Evolutionary conservation across 352 stramenopile genomes (phyloP), one percentile per base, ranked within the genome.

Genomic region (Poterioochromonas sp.): DNA sequence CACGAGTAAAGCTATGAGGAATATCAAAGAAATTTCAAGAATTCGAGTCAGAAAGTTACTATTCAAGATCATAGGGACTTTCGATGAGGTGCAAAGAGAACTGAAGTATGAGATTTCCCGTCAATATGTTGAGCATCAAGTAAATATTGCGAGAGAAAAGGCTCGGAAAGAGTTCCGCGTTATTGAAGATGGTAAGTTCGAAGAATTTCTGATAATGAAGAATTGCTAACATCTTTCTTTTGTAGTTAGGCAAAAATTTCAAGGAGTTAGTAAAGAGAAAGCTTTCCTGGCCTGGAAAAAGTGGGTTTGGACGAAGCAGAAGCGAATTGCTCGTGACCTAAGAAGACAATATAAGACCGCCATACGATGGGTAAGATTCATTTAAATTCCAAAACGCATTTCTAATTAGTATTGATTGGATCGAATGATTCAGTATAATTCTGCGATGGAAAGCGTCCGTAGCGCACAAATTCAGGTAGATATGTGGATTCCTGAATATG

Each of bases 81-180:
- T 78, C 15, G 32, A 78, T 18, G 71, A 78, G 29, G n/a, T 78
- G 1, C 47, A 68, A 51, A 3, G 32, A 39, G 71, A 78, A 35
- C 41, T 78, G 26, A 40, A 65, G 39, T 40, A 78, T 29, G 71
- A 78, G 32, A 44, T 65, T 1, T 41, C 40, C 15, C 1, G 20
- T 15, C 71, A 78, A 34, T 78, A 78, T 51, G 32, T 78, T 44
- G 18, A 1, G 12, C 41, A 78, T 53, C 2, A 37, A 26, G 15
- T 63, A 39, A 15, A 15, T 15, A 11, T 8, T 54, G 71, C 71
- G 3, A 78, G 34, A 69, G 32, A 65, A 1, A 68, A 40, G 22
- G 71, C 47, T 15, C 5, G 32, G 32, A 3, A 39, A 39, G 71
- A 78, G 18, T 78, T 78, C 47, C 1, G 20, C 15, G 71, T 78